These are phyloP conservation scores for Ceratobasidium sp. DNA, from an alignment of 1,284 basidiomycete species.

Conservation along the genomic window DNA sequence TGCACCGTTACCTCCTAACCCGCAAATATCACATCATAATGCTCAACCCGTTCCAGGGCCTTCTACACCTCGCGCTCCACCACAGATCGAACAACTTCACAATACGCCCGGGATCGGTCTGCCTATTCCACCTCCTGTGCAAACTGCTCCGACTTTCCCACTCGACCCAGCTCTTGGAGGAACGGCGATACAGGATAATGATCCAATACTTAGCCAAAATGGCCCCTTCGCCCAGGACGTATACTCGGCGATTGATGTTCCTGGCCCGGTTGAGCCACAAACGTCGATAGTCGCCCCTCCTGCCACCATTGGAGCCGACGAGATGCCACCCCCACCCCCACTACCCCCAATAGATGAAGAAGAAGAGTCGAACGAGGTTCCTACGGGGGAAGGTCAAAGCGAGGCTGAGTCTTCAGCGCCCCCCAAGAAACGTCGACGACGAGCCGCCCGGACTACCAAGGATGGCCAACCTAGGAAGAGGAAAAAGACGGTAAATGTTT, in stretches of 20 bases:
- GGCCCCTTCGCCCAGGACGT: neutral
- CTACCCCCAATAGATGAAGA: neutral
- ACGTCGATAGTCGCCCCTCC: neutral
- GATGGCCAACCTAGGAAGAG: neutral
- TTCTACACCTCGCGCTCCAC: neutral
- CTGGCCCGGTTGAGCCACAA: neutral
- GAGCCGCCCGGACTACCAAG: neutral
- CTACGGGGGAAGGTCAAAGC: neutral
- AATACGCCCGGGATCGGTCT: neutral
- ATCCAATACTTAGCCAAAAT: too few species aligned
- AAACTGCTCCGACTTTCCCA: neutral
- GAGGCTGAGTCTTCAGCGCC: neutral
- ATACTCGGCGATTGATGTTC: neutral
- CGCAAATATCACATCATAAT: neutral
- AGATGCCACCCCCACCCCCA: conserved; percentile 13
- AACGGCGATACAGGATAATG: neutral
- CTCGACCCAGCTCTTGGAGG: conserved; percentile 18
- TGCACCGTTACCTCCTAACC: neutral
- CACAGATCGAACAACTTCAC: neutral
- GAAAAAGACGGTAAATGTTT: neutral
- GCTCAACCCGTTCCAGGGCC: neutral
- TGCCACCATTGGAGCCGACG: neutral
- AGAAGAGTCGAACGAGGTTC: neutral
- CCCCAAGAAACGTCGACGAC: neutral
- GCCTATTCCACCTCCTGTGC: neutral